phyloP scores from a whole-genome alignment of 345 rosid species.

The Salix dunnii region DNA sequence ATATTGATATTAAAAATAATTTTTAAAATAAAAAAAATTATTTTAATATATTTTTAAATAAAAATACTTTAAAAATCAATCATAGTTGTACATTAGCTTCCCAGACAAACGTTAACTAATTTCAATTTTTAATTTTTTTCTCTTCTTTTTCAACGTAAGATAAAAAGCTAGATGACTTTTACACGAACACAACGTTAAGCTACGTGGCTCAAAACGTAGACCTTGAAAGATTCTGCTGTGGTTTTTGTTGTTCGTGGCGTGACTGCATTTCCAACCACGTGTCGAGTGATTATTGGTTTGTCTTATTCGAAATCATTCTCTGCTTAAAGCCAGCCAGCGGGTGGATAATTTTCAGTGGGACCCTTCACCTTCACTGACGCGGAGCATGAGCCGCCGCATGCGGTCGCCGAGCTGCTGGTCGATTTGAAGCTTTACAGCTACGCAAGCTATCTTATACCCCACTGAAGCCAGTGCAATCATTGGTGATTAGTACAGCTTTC shows the following conservation, averaged over 20 bases:
- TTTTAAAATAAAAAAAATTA: too few relatives aligned
- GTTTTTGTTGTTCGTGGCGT: background rate
- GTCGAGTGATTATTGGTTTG: conserved; percentile 4
- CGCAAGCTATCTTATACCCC: conserved; percentile 10
- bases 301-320: conserved; percentile 18
- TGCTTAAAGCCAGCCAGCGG: background rate
- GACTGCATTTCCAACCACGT: conserved; percentile 16
- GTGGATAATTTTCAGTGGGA: background rate
- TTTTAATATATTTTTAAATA: too few relatives aligned
- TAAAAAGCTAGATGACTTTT: conserved; percentile 8
- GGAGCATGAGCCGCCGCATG: conserved; percentile 44
- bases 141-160: too few relatives aligned
- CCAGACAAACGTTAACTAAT: background rate
- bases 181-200: conserved; percentile 20
- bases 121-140: too few relatives aligned
- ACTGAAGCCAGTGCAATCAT: conserved; percentile 7
- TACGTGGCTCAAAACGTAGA: conserved; percentile 23
- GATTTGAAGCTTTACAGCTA: conserved; percentile 20
- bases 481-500: conserved; percentile 15
- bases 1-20: too few relatives aligned
- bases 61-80: too few relatives aligned
- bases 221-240: conserved; percentile 11
- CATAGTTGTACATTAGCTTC: too few relatives aligned
- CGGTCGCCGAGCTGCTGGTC: conserved; percentile 31
- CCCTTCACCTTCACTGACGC: background rate